phyloP scores from a whole-genome alignment of 2,329 filamentous ascomycete genomes.

The Fusarium devonianum region DNA sequence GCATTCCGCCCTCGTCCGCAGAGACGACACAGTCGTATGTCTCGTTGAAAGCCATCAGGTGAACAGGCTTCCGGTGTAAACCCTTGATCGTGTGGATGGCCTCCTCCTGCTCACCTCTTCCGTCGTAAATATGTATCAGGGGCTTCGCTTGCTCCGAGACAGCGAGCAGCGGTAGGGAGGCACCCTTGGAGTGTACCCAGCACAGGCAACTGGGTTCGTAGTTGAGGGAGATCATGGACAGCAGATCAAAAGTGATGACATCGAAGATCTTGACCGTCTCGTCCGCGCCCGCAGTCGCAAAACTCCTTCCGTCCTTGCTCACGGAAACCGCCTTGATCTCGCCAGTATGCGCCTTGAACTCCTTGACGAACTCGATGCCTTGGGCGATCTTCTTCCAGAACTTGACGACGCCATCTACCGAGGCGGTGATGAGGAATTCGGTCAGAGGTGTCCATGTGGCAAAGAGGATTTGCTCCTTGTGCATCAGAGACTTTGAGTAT shows the following conservation, averaged over 20 bases:
- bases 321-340: conserved; percentile 85
- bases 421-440: conserved; percentile 95
- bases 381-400: conserved; percentile 97
- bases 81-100: conserved; percentile 80
- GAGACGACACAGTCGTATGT: conserved; percentile 90
- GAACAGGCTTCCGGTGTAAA: conserved; percentile 83
- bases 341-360: conserved; percentile 89
- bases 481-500: conserved; percentile 97
- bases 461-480: conserved; percentile 92
- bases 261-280: conserved; percentile 83
- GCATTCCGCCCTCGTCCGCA: conserved; percentile 87
- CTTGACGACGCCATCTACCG: conserved; percentile 94
- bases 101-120: conserved; percentile 78
- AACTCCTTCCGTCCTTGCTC: conserved; percentile 90
- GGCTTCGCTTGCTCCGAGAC: conserved; percentile 79
- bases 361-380: conserved; percentile 96
- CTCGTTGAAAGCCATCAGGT: conserved; percentile 89
- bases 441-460: conserved; percentile 88
- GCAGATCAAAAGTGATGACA: conserved; percentile 84
- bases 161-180: conserved; percentile 86
- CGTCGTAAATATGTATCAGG: conserved; percentile 84
- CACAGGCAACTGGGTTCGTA: conserved; percentile 81
- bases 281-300: conserved; percentile 85
- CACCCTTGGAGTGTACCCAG: conserved; percentile 88
- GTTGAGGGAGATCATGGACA: conserved; percentile 81